Conservation (phyloP, 1,139 yeast genomes). For the Pichia terricola region DNA sequence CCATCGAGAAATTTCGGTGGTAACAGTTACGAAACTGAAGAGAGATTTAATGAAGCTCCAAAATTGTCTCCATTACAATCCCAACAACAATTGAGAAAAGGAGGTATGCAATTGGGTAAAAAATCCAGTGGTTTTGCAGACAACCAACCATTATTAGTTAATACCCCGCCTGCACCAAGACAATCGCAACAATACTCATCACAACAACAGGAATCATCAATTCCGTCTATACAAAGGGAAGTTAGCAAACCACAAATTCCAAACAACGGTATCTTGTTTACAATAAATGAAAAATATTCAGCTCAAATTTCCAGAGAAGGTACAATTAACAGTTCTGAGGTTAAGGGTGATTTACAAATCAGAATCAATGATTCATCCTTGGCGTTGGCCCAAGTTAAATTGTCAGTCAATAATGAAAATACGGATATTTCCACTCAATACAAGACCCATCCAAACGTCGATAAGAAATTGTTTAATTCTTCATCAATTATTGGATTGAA, state of each 20-base stretch:
- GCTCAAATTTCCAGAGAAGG: conserved; percentile 86
- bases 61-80: background rate
- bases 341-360: conserved; percentile 85
- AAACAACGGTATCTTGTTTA: conserved; percentile 73
- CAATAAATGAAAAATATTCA: conserved; percentile 66
- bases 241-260: conserved; percentile 28
- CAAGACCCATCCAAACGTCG: conserved; percentile 95
- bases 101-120: conserved; percentile 78
- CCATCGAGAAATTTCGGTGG: background rate
- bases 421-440: conserved; percentile 47
- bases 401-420: conserved; percentile 31
- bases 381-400: conserved; percentile 55
- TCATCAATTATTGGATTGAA: conserved; percentile 59
- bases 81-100: conserved; percentile 36
- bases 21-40: background rate
- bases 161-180: conserved; percentile 16
- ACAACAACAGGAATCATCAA: conserved; percentile 8
- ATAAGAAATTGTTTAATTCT: conserved; percentile 56
- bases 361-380: conserved; percentile 68
- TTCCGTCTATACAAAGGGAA: conserved; percentile 18
- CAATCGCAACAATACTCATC: conserved; percentile 1
- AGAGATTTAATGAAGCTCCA: background rate
- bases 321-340: conserved; percentile 58
- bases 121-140: conserved; percentile 29
- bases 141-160: conserved; percentile 20